Evolutionary conservation across 768 basidiomycete species (phyloP).

Genomic region (Collybia mongolica): DNA sequence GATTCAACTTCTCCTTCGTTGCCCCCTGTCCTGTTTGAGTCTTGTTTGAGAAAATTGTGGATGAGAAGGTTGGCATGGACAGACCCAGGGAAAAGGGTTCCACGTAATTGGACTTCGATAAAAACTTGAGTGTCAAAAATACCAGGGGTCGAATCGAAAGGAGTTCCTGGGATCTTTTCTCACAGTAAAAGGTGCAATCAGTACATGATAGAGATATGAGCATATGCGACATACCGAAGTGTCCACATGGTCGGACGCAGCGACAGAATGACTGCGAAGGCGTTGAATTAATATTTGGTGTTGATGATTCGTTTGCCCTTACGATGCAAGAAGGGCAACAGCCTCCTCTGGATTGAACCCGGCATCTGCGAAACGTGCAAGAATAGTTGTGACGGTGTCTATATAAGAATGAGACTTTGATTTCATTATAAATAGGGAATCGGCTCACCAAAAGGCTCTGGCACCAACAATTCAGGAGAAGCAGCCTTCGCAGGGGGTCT

Average conservation of each 20-base stretch:
- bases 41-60: conserved; percentile 1
- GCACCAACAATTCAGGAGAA: conserved; percentile 27
- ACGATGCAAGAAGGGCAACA: conserved; percentile 37
- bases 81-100: conserved; percentile 39
- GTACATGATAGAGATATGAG: neutral
- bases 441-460: conserved; percentile 21
- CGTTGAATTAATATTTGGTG: neutral
- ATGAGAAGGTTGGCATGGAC: conserved; percentile 9
- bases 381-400: conserved; percentile 29
- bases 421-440: no score
- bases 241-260: conserved; percentile 32
- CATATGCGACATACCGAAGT: conserved; percentile 14
- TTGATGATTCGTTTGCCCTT: neutral
- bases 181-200: neutral
- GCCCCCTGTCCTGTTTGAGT: conserved; percentile 24
- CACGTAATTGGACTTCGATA: conserved; percentile 44
- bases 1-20: conserved; percentile 39
- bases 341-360: conserved; percentile 33
- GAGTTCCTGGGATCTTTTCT: conserved; percentile 21
- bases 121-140: conserved; percentile 45
- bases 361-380: conserved; percentile 32
- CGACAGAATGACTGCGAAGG: conserved; percentile 20
- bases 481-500: conserved; percentile 30
- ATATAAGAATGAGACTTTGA: neutral
- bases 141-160: conserved; percentile 45